Evolutionary conservation across 352 stramenopile species (phyloP).

Genomic region (Phytophthora chlamydospora): DNA sequence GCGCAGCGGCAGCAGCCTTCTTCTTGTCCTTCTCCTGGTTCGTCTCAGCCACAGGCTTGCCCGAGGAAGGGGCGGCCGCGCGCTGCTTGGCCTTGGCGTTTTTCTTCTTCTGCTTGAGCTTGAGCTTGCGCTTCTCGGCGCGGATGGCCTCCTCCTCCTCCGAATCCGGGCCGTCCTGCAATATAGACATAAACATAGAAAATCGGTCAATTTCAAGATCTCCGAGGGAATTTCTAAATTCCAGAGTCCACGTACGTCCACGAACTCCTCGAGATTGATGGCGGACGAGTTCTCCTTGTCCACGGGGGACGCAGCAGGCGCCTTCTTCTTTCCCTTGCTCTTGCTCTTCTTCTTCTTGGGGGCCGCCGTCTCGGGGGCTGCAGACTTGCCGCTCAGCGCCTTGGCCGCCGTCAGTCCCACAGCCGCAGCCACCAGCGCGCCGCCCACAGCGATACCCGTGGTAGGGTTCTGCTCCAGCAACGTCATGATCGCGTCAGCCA

Average conservation of each 20-base stretch:
- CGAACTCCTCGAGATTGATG: slow-evolving; percentile 80
- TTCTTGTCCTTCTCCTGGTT: slow-evolving; percentile 65
- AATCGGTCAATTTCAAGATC: slow-evolving; percentile 4
- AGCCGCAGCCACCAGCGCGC: slow-evolving; percentile 67
- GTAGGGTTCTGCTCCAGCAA: slow-evolving; percentile 69
- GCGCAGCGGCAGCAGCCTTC: slow-evolving; percentile 39
- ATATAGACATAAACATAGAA: not conserved
- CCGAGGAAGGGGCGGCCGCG: slow-evolving; percentile 19
- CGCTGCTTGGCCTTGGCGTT: slow-evolving; percentile 80
- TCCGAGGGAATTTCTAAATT: not conserved
- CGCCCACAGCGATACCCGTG: slow-evolving; percentile 68
- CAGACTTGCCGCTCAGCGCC: slow-evolving; percentile 53
- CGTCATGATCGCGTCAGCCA: slow-evolving; percentile 71
- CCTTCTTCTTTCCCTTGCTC: slow-evolving; percentile 68
- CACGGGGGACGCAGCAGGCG: slow-evolving; percentile 16
- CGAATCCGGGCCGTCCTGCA: slow-evolving; percentile 73
- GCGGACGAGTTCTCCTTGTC: slow-evolving; percentile 39
- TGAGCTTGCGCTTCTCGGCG: slow-evolving; percentile 79
- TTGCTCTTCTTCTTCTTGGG: slow-evolving; percentile 69
- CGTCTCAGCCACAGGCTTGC: slow-evolving; percentile 32
- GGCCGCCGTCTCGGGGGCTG: slow-evolving; percentile 24
- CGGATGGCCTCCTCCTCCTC: slow-evolving; percentile 82
- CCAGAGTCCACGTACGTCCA: slow-evolving; percentile 35
- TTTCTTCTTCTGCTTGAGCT: slow-evolving; percentile 85
- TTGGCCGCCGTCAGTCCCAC: slow-evolving; percentile 77